Evolutionary conservation across 129 eudicot genomes (phyloP).

Genomic region (Heracleum sosnowskyi): DNA sequence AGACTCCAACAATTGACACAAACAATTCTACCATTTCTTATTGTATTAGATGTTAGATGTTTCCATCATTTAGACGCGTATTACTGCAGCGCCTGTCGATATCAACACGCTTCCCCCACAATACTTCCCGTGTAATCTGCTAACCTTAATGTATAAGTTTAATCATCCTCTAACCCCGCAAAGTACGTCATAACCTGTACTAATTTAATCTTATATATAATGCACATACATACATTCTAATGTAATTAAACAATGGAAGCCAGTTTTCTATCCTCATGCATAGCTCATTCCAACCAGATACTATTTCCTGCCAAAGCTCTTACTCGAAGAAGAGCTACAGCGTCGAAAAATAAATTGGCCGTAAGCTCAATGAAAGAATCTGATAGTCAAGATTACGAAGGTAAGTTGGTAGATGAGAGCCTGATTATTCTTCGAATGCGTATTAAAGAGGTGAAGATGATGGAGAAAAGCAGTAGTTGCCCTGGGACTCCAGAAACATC

Average conservation of each 20-base stretch:
- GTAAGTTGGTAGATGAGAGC: conserved; percentile 46
- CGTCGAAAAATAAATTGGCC: neutral
- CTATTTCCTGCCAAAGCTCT: conserved; percentile 6
- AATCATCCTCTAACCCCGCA: neutral
- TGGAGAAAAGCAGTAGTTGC: conserved; percentile 5
- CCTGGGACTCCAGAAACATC: neutral
- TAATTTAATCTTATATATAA: neutral
- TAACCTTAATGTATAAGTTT: neutral
- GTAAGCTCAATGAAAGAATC: conserved; percentile 20
- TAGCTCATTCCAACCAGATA: neutral
- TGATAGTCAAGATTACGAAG: conserved; percentile 13
- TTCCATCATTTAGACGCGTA: neutral
- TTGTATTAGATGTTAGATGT: neutral
- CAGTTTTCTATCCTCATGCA: conserved; percentile 3
- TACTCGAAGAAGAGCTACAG: neutral
- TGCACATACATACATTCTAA: neutral
- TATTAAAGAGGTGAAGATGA: conserved; percentile 33
- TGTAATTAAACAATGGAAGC: neutral
- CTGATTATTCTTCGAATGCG: conserved; percentile 53
- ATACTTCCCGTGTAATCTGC: neutral
- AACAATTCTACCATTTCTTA: too few species aligned
- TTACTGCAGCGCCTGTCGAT: neutral
- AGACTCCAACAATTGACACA: too few species aligned
- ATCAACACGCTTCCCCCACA: conserved; percentile 2
- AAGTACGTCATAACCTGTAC: neutral